Evolutionary conservation across 1,139 yeast species (phyloP).

Genomic region (Tardiomyces digboiensis): DNA sequence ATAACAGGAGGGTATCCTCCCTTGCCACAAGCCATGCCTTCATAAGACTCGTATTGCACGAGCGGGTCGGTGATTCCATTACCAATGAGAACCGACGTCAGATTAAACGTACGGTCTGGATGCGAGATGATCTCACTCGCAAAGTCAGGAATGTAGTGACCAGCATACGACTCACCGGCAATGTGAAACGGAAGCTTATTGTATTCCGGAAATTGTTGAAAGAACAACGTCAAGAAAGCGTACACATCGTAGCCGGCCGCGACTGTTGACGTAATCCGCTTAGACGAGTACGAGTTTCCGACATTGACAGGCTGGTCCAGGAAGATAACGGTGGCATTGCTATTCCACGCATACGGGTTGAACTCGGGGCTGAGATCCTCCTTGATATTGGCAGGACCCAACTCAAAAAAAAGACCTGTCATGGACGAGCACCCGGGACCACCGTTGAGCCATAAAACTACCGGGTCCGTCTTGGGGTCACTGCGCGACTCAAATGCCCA

Average conservation of each 20-base stretch:
- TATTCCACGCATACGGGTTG: conserved; percentile 64
- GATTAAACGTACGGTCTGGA: conserved; percentile 69
- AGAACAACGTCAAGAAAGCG: conserved; percentile 84
- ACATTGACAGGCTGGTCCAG: conserved; percentile 73
- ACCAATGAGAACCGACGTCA: conserved; percentile 86
- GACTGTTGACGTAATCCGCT: conserved; percentile 53
- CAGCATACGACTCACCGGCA: conserved; percentile 99
- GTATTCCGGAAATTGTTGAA: conserved; percentile 85
- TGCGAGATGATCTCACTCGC: conserved; percentile 81
- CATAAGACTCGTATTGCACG: conserved; percentile 78
- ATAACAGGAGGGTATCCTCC: conserved; percentile 52
- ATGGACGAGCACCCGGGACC: conserved; percentile 72
- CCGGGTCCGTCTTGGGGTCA: conserved; percentile 55
- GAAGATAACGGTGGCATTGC: conserved; percentile 59
- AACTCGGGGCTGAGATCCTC: conserved; percentile 47
- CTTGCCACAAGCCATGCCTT: conserved; percentile 96
- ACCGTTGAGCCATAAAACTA: conserved; percentile 63
- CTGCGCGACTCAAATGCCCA: conserved; percentile 70
- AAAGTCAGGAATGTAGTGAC: conserved; percentile 93
- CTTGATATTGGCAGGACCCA: conserved; percentile 53
- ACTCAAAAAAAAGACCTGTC: conserved; percentile 58
- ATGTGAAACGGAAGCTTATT: conserved; percentile 67
- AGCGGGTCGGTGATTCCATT: conserved; percentile 94
- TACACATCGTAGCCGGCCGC: conserved; percentile 93
- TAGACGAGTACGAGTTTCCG: conserved; percentile 63